Conservation (phyloP, 495 filamentous ascomycete species). For the Parachaetomium inaequale region DNA sequence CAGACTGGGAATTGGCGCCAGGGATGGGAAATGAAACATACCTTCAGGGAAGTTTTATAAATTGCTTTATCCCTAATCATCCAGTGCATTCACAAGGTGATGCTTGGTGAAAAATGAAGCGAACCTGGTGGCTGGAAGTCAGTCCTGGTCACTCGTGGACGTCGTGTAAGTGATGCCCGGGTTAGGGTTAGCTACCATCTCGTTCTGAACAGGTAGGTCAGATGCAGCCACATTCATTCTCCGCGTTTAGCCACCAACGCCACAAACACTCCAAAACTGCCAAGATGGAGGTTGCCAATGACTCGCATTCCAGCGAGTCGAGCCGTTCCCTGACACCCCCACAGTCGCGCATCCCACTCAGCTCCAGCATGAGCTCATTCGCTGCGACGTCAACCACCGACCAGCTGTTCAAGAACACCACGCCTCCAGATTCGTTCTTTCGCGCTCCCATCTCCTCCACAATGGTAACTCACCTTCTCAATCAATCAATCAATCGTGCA, state of each 20-base stretch:
- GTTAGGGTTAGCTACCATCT: neutral
- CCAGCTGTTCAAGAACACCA: neutral
- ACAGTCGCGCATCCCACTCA: slow-evolving; percentile 9
- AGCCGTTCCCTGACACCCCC: slow-evolving; percentile 9
- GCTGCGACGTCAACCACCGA: neutral
- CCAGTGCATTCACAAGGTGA: too few species aligned
- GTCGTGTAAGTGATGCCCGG: neutral
- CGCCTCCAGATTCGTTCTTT: neutral
- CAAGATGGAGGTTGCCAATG: slow-evolving; percentile 5
- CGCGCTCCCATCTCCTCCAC: slow-evolving; percentile 9
- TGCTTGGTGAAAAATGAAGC: neutral
- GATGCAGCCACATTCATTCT: neutral
- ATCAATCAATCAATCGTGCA: neutral
- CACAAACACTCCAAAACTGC: neutral
- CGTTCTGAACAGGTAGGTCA: neutral
- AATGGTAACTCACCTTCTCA: slow-evolving; percentile 4
- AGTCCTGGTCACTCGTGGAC: too few species aligned
- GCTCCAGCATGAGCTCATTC: neutral
- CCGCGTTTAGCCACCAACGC: neutral
- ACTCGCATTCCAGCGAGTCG: neutral
- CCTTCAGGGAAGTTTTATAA: too few species aligned
- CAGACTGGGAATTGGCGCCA: too few species aligned
- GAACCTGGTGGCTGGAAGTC: neutral
- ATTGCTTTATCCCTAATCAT: too few species aligned
- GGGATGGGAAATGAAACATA: too few species aligned